These are phyloP conservation scores for Melastoma malabathricum DNA, from an alignment of 345 rosid species.

Conservation along the genomic window DNA sequence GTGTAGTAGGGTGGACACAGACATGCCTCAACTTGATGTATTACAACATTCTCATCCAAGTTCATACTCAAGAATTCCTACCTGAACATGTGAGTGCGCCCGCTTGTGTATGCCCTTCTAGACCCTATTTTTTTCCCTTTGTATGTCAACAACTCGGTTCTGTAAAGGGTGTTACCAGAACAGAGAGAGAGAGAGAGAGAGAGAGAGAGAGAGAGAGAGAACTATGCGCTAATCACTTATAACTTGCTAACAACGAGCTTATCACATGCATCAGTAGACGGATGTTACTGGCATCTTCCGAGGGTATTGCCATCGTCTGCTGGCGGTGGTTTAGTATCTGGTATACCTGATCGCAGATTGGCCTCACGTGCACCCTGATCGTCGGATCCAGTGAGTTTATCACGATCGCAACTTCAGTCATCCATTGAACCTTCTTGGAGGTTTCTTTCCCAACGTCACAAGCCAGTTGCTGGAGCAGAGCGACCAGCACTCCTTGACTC, in stretches of 20 bases:
- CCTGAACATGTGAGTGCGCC: too few species aligned
- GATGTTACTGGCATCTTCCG: slow-evolving; percentile 30
- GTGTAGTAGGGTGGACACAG: too few species aligned
- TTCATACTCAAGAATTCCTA: too few species aligned
- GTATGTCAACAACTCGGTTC: too few species aligned
- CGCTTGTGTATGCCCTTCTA: too few species aligned
- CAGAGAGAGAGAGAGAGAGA: too few species aligned
- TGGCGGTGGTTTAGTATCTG: slow-evolving; percentile 45
- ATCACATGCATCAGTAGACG: slow-evolving; percentile 50
- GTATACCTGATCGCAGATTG: slow-evolving; percentile 52
- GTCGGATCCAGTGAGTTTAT: slow-evolving; percentile 46
- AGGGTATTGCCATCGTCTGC: slow-evolving; percentile 20
- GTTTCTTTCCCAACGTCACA: slow-evolving; percentile 49
- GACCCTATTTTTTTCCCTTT: too few species aligned
- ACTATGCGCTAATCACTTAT: slow-evolving; percentile 31
- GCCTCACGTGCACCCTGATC: slow-evolving; percentile 41
- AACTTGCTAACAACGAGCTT: slow-evolving; percentile 29
- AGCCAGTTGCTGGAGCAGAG: slow-evolving; percentile 70
- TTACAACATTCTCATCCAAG: too few species aligned
- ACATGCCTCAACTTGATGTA: too few species aligned
- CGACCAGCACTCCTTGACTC: slow-evolving; percentile 58
- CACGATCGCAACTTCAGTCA: slow-evolving; percentile 52
- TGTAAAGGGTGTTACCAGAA: too few species aligned
- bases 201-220: too few species aligned
- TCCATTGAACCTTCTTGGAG: slow-evolving; percentile 42